phyloP scores from a whole-genome alignment of 768 basidiomycete species.

The Fomitopsis serialis region DNA sequence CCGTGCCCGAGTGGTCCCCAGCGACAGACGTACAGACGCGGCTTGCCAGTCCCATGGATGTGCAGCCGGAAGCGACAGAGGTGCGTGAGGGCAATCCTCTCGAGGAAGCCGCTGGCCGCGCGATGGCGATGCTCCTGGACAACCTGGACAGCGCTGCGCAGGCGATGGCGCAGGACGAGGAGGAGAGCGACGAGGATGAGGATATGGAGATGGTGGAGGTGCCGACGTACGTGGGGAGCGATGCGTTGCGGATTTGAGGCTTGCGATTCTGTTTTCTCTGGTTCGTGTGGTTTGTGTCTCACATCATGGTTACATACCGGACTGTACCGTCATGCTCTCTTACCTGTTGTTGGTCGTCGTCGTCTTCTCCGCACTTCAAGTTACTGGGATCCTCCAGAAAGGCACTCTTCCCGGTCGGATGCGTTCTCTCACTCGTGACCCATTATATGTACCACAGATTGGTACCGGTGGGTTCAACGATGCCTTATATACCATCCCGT shows the following conservation, averaged over 20 bases:
- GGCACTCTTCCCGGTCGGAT: too few species aligned
- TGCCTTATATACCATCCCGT: too few species aligned
- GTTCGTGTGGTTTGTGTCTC: too few species aligned
- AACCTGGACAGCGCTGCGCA: conserved; percentile 10
- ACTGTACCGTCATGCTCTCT: too few species aligned
- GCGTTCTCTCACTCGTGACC: too few species aligned
- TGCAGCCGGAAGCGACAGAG: not conserved
- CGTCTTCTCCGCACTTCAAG: too few species aligned
- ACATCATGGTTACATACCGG: too few species aligned
- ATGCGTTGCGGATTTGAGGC: conserved; percentile 4
- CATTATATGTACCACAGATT: too few species aligned
- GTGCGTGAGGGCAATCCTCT: not conserved
- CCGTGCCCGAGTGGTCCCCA: conserved; percentile 2
- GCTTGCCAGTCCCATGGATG: not conserved
- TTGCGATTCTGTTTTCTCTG: too few species aligned
- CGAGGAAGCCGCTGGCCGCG: not conserved
- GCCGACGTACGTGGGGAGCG: conserved; percentile 3
- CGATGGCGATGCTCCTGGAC: not conserved
- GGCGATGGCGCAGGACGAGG: conserved; percentile 4
- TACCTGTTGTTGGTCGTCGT: too few species aligned
- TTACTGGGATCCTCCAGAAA: too few species aligned
- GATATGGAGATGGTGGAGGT: conserved; percentile 27
- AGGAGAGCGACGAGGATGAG: conserved; percentile 20
- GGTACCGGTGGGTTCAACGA: too few species aligned
- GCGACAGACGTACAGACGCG: conserved; percentile 11